phyloP scores from a whole-genome alignment of 495 filamentous ascomycete genomes.

The Penicillium antarcticum region DNA sequence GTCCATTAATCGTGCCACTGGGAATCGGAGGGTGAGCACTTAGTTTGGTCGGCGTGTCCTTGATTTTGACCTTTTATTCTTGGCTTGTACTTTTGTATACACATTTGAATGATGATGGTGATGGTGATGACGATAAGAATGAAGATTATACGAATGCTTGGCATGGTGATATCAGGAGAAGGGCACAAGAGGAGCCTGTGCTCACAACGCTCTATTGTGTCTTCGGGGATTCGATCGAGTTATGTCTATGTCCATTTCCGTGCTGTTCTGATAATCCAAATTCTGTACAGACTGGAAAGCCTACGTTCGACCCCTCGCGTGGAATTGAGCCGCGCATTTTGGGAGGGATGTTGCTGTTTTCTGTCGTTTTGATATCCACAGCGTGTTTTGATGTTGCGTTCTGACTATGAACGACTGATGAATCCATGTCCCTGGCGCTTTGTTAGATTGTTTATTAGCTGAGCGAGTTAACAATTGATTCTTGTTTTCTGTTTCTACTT shows the following conservation, averaged over 20 bases:
- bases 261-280: too few relatives aligned
- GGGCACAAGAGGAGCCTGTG: too few relatives aligned
- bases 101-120: neutral
- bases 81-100: constrained; percentile 1
- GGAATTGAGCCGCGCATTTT: too few relatives aligned
- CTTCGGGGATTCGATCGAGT: too few relatives aligned
- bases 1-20: constrained; percentile 25
- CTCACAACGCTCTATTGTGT: too few relatives aligned
- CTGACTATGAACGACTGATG: constrained; percentile 6
- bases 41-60: neutral
- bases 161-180: too few relatives aligned
- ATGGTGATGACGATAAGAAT: too few relatives aligned
- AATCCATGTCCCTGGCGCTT: neutral
- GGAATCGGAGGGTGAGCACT: constrained; percentile 13
- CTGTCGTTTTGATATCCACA: constrained; percentile 3
- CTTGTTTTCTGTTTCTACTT: too few relatives aligned
- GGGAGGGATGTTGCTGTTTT: neutral
- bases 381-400: constrained; percentile 6
- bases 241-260: too few relatives aligned
- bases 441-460: neutral
- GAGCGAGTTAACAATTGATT: neutral
- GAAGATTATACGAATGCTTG: too few relatives aligned
- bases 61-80: neutral
- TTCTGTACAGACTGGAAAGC: too few relatives aligned
- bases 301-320: too few relatives aligned